Evolutionary conservation across 208 protist species (phyloP), one percentile per base, ranked within the genome.

Genomic region (Lotmaria passim): DNA sequence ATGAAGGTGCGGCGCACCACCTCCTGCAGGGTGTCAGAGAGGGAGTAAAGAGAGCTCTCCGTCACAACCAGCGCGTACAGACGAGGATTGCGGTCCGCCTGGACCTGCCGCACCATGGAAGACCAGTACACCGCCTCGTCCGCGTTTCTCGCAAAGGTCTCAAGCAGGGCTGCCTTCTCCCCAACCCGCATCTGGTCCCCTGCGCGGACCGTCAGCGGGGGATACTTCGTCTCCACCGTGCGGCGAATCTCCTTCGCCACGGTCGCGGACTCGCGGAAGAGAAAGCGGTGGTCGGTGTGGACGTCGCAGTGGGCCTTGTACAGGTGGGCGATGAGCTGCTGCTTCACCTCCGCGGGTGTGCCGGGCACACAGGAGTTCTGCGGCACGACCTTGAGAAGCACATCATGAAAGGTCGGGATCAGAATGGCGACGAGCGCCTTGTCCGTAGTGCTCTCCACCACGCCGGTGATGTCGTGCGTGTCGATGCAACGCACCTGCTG

Each of bases 261-360:
- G 63, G 82, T 69, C 7, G 69, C 51, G 15, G 71, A 78, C 46
- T 78, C 73, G 46, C 75, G 68, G 48, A 81, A 79, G 53, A 80
- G 57, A 48, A 85, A 87, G 51, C 74, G 74, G 50, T 79, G 76
- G 67, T 73, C 73, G 11, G 66, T 59, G 43, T 75, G 24, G 21
- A 67, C 50, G 12, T 65, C 67, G 59, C 56, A 60, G 74, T 81
- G 69, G 41, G 81, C 64, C 51, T 72, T 75, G 68, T 79, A 89
- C 28, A 92, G 65, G 59, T 92, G 86, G 23, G 83, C 83, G 52
- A 85, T 82, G 30, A 88, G 75, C 73, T 92, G 79, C 41, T 79
- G 53, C 65, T 82, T 83, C n/a, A 87, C 76, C 15, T 81, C 73
- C 19, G 34, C 50, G 38, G 76, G 68, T 2, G 72, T 68, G 30